Percentiles rank a stretch among this genome's conserved stretches.
phyloP scores from a whole-genome alignment of 2,329 filamentous ascomycete genomes.

The Colletotrichum tropicale region DNA sequence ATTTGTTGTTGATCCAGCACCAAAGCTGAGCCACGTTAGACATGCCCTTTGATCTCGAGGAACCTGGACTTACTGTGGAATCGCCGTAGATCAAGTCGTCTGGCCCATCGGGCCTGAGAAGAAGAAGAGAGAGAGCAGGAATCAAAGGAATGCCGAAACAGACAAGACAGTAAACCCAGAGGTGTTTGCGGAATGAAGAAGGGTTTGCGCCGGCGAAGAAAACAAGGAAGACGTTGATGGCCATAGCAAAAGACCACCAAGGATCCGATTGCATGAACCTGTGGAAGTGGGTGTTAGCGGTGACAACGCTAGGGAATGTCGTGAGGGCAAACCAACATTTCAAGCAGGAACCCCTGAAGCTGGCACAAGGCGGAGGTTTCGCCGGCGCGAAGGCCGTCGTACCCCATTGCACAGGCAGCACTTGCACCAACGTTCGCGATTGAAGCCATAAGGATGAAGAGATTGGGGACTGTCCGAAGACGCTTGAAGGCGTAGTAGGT shows the following conservation, averaged over 20 bases:
- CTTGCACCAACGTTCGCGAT: constrained; percentile 64
- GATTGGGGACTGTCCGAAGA: constrained; percentile 63
- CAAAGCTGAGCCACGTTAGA: constrained; percentile 50
- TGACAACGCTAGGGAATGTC: background rate
- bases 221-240: constrained; percentile 77
- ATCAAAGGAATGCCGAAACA: constrained; percentile 77
- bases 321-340: constrained; percentile 62
- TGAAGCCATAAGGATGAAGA: constrained; percentile 66
- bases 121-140: constrained; percentile 69
- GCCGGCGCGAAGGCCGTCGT: constrained; percentile 63
- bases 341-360: constrained; percentile 64
- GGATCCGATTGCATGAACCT: constrained; percentile 82
- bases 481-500: constrained; percentile 56
- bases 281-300: background rate
- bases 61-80: constrained; percentile 51
- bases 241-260: constrained; percentile 83
- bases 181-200: constrained; percentile 73
- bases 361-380: constrained; percentile 63
- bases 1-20: constrained; percentile 64
- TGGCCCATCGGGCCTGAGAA: constrained; percentile 41
- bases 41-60: too few relatives aligned
- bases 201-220: constrained; percentile 65
- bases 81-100: constrained; percentile 51
- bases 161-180: constrained; percentile 71
- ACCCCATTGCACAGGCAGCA: constrained; percentile 73